These are phyloP conservation scores for Alternaria longipes DNA, from an alignment of 2,329 filamentous ascomycete species.

Conservation along the genomic window DNA sequence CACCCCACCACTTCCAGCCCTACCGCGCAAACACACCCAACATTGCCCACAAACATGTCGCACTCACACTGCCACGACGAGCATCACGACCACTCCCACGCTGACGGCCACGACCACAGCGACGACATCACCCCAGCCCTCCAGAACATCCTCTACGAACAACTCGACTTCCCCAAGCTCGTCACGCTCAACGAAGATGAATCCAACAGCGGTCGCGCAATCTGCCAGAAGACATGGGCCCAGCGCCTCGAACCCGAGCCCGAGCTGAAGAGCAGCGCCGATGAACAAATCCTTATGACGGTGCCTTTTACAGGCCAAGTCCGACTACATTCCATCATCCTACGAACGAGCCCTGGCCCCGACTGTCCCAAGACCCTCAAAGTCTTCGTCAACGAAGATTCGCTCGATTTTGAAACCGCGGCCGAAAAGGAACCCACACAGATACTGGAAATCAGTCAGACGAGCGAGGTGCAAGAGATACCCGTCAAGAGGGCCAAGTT, in stretches of 20 bases:
- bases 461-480: slow-evolving; percentile 84
- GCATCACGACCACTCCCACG: slow-evolving; percentile 42
- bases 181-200: slow-evolving; percentile 83
- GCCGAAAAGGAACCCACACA: slow-evolving; percentile 77
- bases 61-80: slow-evolving; percentile 36
- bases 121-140: slow-evolving; percentile 93
- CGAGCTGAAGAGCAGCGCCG: slow-evolving; percentile 83
- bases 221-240: slow-evolving; percentile 91
- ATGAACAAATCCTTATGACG: slow-evolving; percentile 93
- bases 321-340: slow-evolving; percentile 86
- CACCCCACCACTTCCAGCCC: slow-evolving; percentile 7
- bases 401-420: slow-evolving; percentile 80
- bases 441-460: slow-evolving; percentile 78
- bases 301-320: slow-evolving; percentile 94
- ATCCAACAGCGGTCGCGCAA: slow-evolving; percentile 72
- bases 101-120: slow-evolving; percentile 76
- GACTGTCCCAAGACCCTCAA: slow-evolving; percentile 84
- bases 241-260: slow-evolving; percentile 76
- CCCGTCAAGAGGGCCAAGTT: slow-evolving; percentile 89
- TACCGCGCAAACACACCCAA: slow-evolving; percentile 16
- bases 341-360: slow-evolving; percentile 77
- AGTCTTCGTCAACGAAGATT: slow-evolving; percentile 85
- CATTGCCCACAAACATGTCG: slow-evolving; percentile 15
- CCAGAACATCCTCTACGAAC: slow-evolving; percentile 88
- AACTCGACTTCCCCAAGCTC: slow-evolving; percentile 89